Conservation (phyloP, 805 yeast species). For the Kodamaea jinghongensis region DNA sequence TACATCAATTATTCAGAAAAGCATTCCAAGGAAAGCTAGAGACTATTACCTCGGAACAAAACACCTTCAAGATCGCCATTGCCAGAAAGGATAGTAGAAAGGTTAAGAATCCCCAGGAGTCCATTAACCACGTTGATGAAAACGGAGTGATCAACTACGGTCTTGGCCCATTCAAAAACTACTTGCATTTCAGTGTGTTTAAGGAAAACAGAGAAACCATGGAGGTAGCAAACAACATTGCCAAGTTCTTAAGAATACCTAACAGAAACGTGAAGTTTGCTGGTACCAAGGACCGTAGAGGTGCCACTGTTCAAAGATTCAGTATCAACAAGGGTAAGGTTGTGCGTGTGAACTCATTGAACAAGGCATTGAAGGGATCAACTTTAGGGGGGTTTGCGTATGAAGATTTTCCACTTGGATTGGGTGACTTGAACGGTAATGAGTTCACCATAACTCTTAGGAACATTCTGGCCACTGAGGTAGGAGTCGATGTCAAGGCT, state of each 20-base stretch:
- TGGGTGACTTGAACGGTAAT: conserved; percentile 88
- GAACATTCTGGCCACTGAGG: conserved; percentile 48
- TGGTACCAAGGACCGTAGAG: conserved; percentile 97
- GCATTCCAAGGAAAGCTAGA: conserved; percentile 76
- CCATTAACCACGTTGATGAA: conserved; percentile 40
- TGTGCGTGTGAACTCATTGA: conserved; percentile 72
- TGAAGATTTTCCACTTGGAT: conserved; percentile 54
- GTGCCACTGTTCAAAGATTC: conserved; percentile 84
- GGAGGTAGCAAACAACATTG: conserved; percentile 81
- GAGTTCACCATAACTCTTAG: conserved; percentile 84
- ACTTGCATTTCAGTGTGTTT: conserved; percentile 73
- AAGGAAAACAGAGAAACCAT: conserved; percentile 96
- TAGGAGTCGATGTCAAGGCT: conserved; percentile 39
- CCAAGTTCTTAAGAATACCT: conserved; percentile 74
- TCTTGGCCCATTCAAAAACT: conserved; percentile 68
- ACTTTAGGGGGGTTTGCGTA: conserved; percentile 77
- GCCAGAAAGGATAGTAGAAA: conserved; percentile 36
- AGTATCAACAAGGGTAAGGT: conserved; percentile 67
- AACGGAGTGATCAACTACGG: conserved; percentile 65
- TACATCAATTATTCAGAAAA: conserved; percentile 74
- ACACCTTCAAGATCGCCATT: conserved; percentile 62
- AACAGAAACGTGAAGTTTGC: conserved; percentile 72
- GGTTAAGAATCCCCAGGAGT: conserved; percentile 33
- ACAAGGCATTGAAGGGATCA: conserved; percentile 73
- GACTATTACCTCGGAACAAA: conserved; percentile 67